Percentiles rank a stretch among this genome's conserved stretches.
Evolutionary conservation across 768 basidiomycete species (phyloP).

Genomic region (Lentinula lateritia): DNA sequence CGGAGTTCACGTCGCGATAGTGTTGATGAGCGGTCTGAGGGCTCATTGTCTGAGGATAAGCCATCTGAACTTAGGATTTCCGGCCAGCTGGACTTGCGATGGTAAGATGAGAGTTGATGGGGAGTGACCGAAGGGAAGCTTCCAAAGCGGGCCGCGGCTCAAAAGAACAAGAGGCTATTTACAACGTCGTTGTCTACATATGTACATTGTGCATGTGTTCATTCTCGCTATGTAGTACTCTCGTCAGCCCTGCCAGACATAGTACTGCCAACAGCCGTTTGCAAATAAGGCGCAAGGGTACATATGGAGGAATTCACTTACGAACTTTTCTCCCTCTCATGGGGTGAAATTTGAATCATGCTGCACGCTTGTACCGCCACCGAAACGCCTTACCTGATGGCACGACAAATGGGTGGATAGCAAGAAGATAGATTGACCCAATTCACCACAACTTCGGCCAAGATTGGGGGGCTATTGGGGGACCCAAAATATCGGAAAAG

Average conservation of each 20-base stretch:
- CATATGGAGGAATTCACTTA: too few relatives aligned
- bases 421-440: neutral
- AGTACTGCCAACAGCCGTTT: too few relatives aligned
- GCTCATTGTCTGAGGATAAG: conserved; percentile 35
- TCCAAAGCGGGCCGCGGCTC: neutral
- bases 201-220: too few relatives aligned
- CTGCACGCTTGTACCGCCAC: neutral
- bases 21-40: conserved; percentile 20
- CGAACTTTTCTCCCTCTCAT: too few relatives aligned
- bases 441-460: too few relatives aligned
- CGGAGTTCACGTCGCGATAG: conserved; percentile 23
- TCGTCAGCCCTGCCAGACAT: too few relatives aligned
- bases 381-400: neutral
- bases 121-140: neutral
- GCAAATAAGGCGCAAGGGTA: too few relatives aligned
- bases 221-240: too few relatives aligned
- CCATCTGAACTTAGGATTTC: conserved; percentile 22
- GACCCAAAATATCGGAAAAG: too few relatives aligned
- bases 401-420: neutral
- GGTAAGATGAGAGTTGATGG: conserved; percentile 1
- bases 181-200: too few relatives aligned
- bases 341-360: too few relatives aligned
- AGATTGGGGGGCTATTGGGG: too few relatives aligned
- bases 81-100: conserved; percentile 1
- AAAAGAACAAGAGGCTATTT: neutral